Percentiles rank a stretch among this genome's conserved stretches.
phyloP scores from a whole-genome alignment of 192 early-diverging fungal species.

The Gaertneriomyces sp. region DNA sequence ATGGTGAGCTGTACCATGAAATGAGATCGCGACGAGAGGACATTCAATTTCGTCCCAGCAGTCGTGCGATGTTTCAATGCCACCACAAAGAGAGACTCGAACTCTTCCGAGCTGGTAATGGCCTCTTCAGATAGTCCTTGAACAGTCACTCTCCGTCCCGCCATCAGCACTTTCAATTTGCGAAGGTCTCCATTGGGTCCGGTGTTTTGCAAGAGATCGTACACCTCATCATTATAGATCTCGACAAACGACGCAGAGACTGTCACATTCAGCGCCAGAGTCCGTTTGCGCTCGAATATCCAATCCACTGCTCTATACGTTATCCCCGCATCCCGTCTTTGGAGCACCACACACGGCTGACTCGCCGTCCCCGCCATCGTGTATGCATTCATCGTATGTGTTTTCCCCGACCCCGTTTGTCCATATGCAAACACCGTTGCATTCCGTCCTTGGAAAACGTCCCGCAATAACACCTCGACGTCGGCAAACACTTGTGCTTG shows the following conservation, averaged over 20 bases:
- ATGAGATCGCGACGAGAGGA: conserved; percentile 26
- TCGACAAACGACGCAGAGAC: conserved; percentile 83
- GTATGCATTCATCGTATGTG: conserved; percentile 88
- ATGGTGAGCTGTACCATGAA: conserved; percentile 30
- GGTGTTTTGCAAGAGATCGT: conserved; percentile 65
- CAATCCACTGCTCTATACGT: conserved; percentile 17
- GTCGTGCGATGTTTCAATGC: conserved; percentile 20
- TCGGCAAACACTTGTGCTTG: conserved; percentile 61
- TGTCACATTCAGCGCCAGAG: conserved; percentile 32
- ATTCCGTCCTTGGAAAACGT: conserved; percentile 85
- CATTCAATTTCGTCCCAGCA: conserved; percentile 28
- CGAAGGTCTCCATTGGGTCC: conserved; percentile 9
- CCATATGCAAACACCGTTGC: conserved; percentile 91
- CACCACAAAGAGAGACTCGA: conserved; percentile 21
- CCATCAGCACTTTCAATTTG: conserved; percentile 29
- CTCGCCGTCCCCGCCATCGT: background rate
- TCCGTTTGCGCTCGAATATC: background rate
- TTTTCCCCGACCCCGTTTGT: conserved; percentile 94
- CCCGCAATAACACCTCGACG: conserved; percentile 57
- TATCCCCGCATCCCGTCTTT: conserved; percentile 8
- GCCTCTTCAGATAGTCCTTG: conserved; percentile 15
- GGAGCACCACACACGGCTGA: conserved; percentile 16
- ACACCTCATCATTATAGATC: conserved; percentile 94
- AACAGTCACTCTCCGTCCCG: conserved; percentile 17
- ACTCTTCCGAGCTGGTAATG: conserved; percentile 10